A percentile compares a stretch with the other conserved stretches of the same genome.
Conservation (phyloP, 331 rosid genomes). For the Malus hybrid region DNA sequence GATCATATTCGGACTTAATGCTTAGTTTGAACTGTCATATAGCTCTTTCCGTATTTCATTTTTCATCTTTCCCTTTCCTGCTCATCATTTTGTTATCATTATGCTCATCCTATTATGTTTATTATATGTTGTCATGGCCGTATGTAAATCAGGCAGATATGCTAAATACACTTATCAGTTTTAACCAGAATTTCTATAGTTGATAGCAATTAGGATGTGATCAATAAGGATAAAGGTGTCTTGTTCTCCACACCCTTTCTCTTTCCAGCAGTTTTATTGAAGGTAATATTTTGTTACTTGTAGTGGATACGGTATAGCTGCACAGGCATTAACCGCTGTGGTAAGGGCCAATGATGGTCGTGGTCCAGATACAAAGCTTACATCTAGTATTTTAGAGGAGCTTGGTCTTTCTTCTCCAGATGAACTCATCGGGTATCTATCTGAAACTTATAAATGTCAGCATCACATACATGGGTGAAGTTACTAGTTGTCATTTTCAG, state of each 20-base stretch:
- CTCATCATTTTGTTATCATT: not conserved
- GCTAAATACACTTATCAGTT: not conserved
- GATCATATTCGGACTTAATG: not conserved
- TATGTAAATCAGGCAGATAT: not conserved
- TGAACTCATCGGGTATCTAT: slow-evolving; percentile 78
- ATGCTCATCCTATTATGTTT: too few species aligned
- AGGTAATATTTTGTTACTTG: slow-evolving; percentile 21
- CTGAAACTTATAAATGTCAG: slow-evolving; percentile 6
- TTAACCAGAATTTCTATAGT: not conserved
- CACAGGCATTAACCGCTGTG: slow-evolving; percentile 83
- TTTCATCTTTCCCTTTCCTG: not conserved
- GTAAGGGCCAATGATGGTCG: slow-evolving; percentile 83
- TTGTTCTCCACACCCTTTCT: not conserved
- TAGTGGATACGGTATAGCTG: slow-evolving; percentile 96
- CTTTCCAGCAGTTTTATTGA: slow-evolving; percentile 13
- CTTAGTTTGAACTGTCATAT: not conserved
- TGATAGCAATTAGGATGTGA: not conserved
- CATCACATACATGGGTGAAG: slow-evolving; percentile 5
- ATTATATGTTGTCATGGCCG: not conserved
- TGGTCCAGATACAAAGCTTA: slow-evolving; percentile 65
- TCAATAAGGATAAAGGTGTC: not conserved
- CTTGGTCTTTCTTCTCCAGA: slow-evolving; percentile 75
- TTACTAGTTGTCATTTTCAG: slow-evolving; percentile 13
- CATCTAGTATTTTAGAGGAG: slow-evolving; percentile 43
- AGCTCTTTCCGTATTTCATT: not conserved